phyloP scores from a whole-genome alignment of 306 rosid genomes.

The Styphnolobium japonicum region DNA sequence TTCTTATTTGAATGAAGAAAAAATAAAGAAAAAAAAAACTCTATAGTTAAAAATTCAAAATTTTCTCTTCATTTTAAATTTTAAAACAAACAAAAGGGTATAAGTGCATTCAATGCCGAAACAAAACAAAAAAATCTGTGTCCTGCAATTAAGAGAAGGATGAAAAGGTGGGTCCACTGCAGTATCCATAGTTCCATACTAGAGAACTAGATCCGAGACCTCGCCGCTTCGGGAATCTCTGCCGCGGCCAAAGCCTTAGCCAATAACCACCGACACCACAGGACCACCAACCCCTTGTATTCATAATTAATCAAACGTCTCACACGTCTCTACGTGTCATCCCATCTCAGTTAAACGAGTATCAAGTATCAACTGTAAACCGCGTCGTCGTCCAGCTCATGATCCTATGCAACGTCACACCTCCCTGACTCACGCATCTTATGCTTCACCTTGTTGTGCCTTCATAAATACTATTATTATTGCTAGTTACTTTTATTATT shows the following conservation, averaged over 20 bases:
- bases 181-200: background rate
- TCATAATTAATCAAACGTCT: background rate
- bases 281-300: background rate
- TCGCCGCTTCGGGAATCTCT: slow-evolving; percentile 7
- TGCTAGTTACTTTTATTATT: background rate
- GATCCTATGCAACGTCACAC: slow-evolving; percentile 6
- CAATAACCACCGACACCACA: slow-evolving; percentile 47
- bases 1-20: no score
- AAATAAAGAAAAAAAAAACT: no score
- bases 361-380: background rate
- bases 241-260: background rate
- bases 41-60: no score
- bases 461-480: no score
- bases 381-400: slow-evolving; percentile 26
- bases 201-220: slow-evolving; percentile 27
- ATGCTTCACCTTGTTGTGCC: background rate
- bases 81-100: no score
- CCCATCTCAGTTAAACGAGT: background rate
- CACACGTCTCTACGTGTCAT: slow-evolving; percentile 37
- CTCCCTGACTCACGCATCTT: background rate
- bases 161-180: background rate
- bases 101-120: no score
- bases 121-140: background rate
- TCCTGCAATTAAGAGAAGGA: background rate
- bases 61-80: no score